A percentile compares a stretch with the other conserved stretches of the same genome.
phyloP scores from a whole-genome alignment of 2,329 filamentous ascomycete species.

The Claviceps arundinis region DNA sequence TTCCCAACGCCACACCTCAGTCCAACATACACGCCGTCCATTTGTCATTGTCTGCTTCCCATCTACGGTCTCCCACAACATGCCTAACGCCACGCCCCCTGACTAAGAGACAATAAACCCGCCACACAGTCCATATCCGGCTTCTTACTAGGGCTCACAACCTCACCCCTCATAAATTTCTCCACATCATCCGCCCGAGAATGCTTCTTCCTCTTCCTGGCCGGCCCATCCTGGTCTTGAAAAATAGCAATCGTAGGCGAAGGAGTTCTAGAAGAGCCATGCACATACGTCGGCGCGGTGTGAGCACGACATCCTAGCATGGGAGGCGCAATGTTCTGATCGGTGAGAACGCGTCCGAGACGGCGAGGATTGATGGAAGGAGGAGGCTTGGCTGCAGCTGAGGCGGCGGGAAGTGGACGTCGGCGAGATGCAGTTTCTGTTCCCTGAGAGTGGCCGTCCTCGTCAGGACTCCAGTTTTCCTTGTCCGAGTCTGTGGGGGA shows the following conservation, averaged over 20 bases:
- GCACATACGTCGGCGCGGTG: constrained; percentile 26
- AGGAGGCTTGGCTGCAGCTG: constrained; percentile 10
- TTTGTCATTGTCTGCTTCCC: constrained; percentile 33
- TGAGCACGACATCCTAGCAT: constrained; percentile 25
- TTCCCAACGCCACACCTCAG: constrained; percentile 67
- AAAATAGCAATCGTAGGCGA: constrained; percentile 34
- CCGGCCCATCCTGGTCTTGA: constrained; percentile 27
- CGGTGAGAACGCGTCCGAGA: constrained; percentile 26
- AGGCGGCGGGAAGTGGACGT: constrained; percentile 23
- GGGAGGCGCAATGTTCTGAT: constrained; percentile 20
- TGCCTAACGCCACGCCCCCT: constrained; percentile 68
- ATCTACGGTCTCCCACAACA: no score
- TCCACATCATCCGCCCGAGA: constrained; percentile 47
- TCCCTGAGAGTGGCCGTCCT: constrained; percentile 19
- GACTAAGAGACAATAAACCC: constrained; percentile 75
- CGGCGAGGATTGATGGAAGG: constrained; percentile 24
- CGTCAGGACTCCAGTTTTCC: constrained; percentile 67
- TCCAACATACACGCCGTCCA: constrained; percentile 81
- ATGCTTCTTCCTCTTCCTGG: constrained; percentile 6
- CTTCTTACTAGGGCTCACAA: constrained; percentile 56
- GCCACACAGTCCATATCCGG: constrained; percentile 81
- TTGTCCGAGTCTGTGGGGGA: constrained; percentile 67
- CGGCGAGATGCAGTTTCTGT: constrained; percentile 9
- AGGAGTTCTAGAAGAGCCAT: constrained; percentile 13
- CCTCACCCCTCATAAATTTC: constrained; percentile 55